These are phyloP conservation scores for Botryotinia narcissicola DNA, from an alignment of 2,329 filamentous ascomycete species.

Conservation along the genomic window DNA sequence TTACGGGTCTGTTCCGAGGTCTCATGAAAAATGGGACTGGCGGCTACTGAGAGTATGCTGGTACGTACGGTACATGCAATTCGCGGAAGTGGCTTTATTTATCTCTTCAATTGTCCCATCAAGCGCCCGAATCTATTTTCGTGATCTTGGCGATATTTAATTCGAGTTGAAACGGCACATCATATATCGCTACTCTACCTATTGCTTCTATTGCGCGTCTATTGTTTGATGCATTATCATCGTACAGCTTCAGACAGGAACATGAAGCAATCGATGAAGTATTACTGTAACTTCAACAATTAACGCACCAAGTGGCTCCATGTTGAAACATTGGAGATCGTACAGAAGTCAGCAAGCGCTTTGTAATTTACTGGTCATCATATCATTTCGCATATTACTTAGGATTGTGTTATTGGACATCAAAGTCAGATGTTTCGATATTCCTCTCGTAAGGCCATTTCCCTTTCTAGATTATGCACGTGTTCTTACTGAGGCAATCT, in stretches of 20 bases:
- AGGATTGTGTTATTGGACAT: slow-evolving; percentile 10
- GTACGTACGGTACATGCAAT: slow-evolving; percentile 1
- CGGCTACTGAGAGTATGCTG: slow-evolving; percentile 11
- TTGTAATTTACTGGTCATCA: slow-evolving; percentile 4
- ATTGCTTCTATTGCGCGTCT: slow-evolving; percentile 4
- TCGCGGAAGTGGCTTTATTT: slow-evolving; percentile 13
- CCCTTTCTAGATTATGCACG: not conserved
- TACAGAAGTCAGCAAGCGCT: not conserved
- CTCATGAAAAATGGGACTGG: slow-evolving; percentile 16
- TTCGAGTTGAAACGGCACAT: not conserved
- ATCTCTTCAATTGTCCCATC: slow-evolving; percentile 9
- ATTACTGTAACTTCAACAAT: not conserved
- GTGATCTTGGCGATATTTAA: not conserved
- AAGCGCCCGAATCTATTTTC: slow-evolving; percentile 20
- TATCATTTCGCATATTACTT: not conserved
- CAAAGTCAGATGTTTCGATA: slow-evolving; percentile 6
- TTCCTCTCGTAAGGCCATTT: not conserved
- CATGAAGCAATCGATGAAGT: not conserved
- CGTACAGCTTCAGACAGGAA: not conserved
- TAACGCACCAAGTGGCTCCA: slow-evolving; percentile 5
- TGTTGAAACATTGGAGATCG: not conserved
- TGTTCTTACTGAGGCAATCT: not conserved
- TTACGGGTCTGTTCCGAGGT: slow-evolving; percentile 5
- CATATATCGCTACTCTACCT: not conserved
- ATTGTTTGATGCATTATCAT: slow-evolving; percentile 10